Percentiles rank a stretch among this genome's conserved stretches.
These are phyloP conservation scores for Pseudogymnoascus sp. DNA, from an alignment of 2,329 filamentous ascomycete species.

Conservation along the genomic window DNA sequence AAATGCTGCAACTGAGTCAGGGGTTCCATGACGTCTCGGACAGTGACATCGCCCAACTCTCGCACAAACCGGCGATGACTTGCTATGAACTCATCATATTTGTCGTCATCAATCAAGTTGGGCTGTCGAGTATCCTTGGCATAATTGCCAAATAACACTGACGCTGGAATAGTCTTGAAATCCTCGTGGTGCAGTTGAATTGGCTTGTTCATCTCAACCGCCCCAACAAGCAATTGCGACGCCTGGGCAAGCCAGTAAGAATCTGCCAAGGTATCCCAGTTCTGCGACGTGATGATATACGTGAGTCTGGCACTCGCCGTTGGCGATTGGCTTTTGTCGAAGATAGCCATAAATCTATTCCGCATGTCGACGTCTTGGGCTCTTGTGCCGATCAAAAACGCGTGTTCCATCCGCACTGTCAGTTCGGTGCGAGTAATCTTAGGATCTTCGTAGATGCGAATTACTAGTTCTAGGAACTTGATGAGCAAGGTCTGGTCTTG, in stretches of 20 bases:
- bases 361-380: constrained; percentile 95
- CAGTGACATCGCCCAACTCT: constrained; percentile 78
- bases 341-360: constrained; percentile 92
- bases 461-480: constrained; percentile 91
- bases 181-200: constrained; percentile 77
- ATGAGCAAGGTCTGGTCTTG: constrained; percentile 76
- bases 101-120: constrained; percentile 70
- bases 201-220: constrained; percentile 74
- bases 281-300: constrained; percentile 85
- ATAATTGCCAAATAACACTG: constrained; percentile 66
- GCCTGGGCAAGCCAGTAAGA: constrained; percentile 97
- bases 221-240: constrained; percentile 84
- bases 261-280: constrained; percentile 92
- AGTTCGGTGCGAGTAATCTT: constrained; percentile 93
- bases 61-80: constrained; percentile 75
- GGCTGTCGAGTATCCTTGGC: constrained; percentile 59
- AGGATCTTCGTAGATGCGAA: constrained; percentile 95
- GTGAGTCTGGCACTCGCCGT: constrained; percentile 81
- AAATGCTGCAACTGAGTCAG: constrained; percentile 87
- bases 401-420: constrained; percentile 94
- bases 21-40: constrained; percentile 83
- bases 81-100: constrained; percentile 70
- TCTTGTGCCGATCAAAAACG: constrained; percentile 90
- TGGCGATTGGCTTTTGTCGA: constrained; percentile 89
- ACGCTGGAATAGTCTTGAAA: constrained; percentile 69